Percentiles rank a stretch among this genome's conserved stretches.
Conservation (phyloP, 1,284 basidiomycete species). For the Tausonia pullulans region DNA sequence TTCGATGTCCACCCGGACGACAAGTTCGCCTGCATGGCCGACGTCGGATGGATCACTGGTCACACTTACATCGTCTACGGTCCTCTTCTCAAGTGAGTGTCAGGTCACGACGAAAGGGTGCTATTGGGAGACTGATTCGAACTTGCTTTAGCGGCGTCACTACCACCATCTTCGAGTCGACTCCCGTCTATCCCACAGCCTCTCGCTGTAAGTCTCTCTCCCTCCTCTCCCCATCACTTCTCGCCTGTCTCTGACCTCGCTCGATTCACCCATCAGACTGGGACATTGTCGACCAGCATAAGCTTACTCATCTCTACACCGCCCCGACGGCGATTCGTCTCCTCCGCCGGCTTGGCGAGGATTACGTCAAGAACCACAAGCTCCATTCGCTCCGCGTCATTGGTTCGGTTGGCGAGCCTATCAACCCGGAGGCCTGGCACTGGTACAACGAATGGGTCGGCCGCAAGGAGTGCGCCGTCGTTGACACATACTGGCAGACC, state of each 20-base stretch:
- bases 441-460: constrained; percentile 73
- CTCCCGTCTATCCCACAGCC: constrained; percentile 91
- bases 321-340: constrained; percentile 90
- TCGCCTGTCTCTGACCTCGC: neutral
- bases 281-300: constrained; percentile 87
- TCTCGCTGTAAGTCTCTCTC: constrained; percentile 42
- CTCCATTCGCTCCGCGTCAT: constrained; percentile 74
- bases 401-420: constrained; percentile 92
- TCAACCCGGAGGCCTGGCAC: constrained; percentile 98
- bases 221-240: neutral
- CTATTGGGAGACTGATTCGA: too few relatives aligned
- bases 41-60: constrained; percentile 98
- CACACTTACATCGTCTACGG: constrained; percentile 87
- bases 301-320: constrained; percentile 89
- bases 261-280: constrained; percentile 55
- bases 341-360: constrained; percentile 73
- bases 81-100: constrained; percentile 53
- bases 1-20: constrained; percentile 91
- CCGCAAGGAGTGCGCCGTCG: constrained; percentile 76
- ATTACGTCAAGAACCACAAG: constrained; percentile 77
- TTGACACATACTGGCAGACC: constrained; percentile 96
- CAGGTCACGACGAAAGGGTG: too few relatives aligned
- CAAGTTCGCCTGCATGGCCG: constrained; percentile 95
- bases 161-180: constrained; percentile 92
- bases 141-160: constrained; percentile 58